Base-by-base conservation (phyloP, 257 asterid species). In the Petunia axillaris region DNA sequence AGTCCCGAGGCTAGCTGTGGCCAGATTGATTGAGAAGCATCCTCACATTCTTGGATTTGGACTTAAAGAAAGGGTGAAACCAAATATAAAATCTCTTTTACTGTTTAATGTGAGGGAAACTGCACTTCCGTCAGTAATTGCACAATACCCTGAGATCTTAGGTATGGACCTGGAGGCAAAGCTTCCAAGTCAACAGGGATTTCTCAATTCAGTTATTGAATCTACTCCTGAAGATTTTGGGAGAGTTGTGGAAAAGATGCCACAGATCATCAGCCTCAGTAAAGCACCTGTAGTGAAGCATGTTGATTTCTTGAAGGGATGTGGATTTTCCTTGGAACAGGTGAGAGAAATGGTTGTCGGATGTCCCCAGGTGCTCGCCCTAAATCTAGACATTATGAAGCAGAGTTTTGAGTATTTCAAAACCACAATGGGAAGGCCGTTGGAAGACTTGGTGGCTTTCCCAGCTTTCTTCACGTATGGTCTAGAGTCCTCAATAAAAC, bases 381-480 rank as follows among this genome's bases (percentile, higher is more conserved):
- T 93, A 79, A 93, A 93, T 83, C 81, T 90, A 38, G 98, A 91
- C 81, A 89, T 93, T 68, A 95, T 93, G 99, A 89, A 81, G 81
- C 88, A 80, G 55, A 91, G 93, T 75, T 93, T 92, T 39, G 93
- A 88, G 76, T 91, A 76, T 91, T 92, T 91, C 81, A 83, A 81
- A 77, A 79, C 87, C 35, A 77, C 84, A 57, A 93, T 95, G 99
- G 86, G 62, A 68, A 86, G 95, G 86, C 94, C 93, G n/a, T 84
- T 93, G 89, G 97, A 95, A 71, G 99, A 93, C 85, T 87, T 95
- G 87, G 98, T 90, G 39, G 77, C 74, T 80, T 95, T 95, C 86
- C 99, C 99, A 2, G 97, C 97, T 40, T 93, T 86, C 87, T 95
- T 95, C 89, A 95, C 99, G 52, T 95, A 92, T 63, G 89, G 97